These are phyloP conservation scores for Tetradesmus lagerheimii DNA, from an alignment of 139 green algal genomes.

Conservation along the genomic window DNA sequence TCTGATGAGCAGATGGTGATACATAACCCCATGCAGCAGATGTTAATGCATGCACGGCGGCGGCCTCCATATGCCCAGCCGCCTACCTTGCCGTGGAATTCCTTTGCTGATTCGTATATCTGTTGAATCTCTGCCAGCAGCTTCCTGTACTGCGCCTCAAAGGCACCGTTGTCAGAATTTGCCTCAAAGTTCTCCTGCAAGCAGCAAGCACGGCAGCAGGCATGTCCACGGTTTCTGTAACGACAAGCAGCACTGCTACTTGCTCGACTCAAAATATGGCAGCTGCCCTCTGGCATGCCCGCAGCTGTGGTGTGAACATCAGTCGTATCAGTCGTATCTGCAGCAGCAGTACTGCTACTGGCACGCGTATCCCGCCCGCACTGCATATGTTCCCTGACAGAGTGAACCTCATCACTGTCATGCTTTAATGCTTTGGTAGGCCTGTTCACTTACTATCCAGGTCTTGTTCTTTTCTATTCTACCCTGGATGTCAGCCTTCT, in stretches of 20 bases:
- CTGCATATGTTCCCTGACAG: too few species aligned
- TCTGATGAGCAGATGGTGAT: background rate
- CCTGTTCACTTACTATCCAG: slow-evolving; percentile 66
- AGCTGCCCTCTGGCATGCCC: too few species aligned
- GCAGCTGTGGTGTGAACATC: too few species aligned
- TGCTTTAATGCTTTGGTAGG: too few species aligned
- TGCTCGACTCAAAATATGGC: too few species aligned
- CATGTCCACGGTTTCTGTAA: too few species aligned
- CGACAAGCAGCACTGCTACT: too few species aligned
- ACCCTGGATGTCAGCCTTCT: slow-evolving; percentile 58
- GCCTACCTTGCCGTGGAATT: slow-evolving; percentile 67
- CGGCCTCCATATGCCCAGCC: background rate
- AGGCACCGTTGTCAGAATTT: slow-evolving; percentile 48
- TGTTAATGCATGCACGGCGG: background rate
- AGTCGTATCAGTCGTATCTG: too few species aligned
- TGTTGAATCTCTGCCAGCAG: slow-evolving; percentile 63
- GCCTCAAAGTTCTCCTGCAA: slow-evolving; percentile 57
- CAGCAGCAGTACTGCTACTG: too few species aligned
- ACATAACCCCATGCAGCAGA: too few species aligned
- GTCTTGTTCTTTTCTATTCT: slow-evolving; percentile 60
- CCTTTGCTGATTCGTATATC: slow-evolving; percentile 70
- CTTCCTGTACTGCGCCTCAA: slow-evolving; percentile 65
- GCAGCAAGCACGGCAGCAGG: background rate
- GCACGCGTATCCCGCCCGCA: too few species aligned
- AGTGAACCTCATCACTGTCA: too few species aligned